These are phyloP conservation scores for Metschnikowia arizonensis DNA, from an alignment of 805 yeast species.

Conservation along the genomic window DNA sequence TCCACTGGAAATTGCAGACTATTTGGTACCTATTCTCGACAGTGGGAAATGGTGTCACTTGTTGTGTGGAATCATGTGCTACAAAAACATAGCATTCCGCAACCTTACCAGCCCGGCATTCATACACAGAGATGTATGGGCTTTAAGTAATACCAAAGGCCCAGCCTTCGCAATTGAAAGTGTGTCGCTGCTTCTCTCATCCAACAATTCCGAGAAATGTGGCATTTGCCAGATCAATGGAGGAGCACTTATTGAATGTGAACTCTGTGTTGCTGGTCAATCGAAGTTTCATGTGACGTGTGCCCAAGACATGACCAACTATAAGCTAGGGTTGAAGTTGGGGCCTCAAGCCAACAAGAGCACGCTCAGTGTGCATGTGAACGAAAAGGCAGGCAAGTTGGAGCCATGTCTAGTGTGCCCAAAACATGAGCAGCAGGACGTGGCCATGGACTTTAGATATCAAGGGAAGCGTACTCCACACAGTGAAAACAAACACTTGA, in stretches of 20 bases:
- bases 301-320: slow-evolving; percentile 47
- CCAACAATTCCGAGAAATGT: slow-evolving; percentile 37
- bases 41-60: slow-evolving; percentile 75
- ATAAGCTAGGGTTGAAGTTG: slow-evolving; percentile 52
- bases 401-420: slow-evolving; percentile 44
- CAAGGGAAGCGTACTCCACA: slow-evolving; percentile 21
- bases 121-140: slow-evolving; percentile 8
- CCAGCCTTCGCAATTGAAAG: slow-evolving; percentile 23
- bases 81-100: slow-evolving; percentile 29
- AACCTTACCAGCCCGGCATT: slow-evolving; percentile 10
- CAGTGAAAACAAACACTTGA: slow-evolving; percentile 33
- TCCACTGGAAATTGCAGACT: slow-evolving; percentile 49
- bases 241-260: slow-evolving; percentile 51
- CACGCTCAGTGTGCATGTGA: slow-evolving; percentile 17
- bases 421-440: slow-evolving; percentile 27
- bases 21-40: slow-evolving; percentile 59
- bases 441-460: slow-evolving; percentile 28
- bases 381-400: slow-evolving; percentile 35
- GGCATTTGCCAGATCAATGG: slow-evolving; percentile 41
- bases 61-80: slow-evolving; percentile 58
- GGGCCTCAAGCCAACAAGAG: slow-evolving; percentile 19
- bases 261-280: slow-evolving; percentile 33
- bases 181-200: slow-evolving; percentile 25
- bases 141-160: slow-evolving; percentile 6
- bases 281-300: slow-evolving; percentile 50